Base-by-base conservation (phyloP, 257 asterid genomes). In the Gynochthodes officinalis region DNA sequence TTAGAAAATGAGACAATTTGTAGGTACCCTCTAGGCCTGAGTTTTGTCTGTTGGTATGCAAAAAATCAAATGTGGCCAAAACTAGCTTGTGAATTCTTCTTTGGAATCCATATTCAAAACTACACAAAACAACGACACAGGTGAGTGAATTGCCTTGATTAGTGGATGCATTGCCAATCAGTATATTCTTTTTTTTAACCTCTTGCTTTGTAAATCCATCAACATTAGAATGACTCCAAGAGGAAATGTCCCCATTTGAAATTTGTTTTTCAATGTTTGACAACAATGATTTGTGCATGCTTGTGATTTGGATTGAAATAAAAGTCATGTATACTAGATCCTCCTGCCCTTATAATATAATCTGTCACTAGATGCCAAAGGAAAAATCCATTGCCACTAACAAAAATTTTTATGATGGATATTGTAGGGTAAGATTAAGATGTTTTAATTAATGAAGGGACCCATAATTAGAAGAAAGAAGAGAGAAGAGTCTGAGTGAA, bases 1-100 rank as follows among this genome's bases (percentile, higher is more conserved):
- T 65, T 72, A 76, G 70, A 71, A n/a, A 66, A 57, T 49, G 64
- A 46, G 79, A 75, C 76, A 76, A 78, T 60, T 25, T 58, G 46
- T 19, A n/a, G 42, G 37, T 19, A 57, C 44, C 8, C 21, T 7
- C n/a, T n/a, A n/a, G n/a, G n/a, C n/a, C n/a, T n/a, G n/a, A n/a
- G n/a, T n/a, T n/a, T n/a, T n/a, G 60, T 30, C 48, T 43, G 42
- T n/a, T 5, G 19, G 52, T 40, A 13, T 32, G 52, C 53, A 53
- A 39, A 46, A 52, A 58, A 30, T 30, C 64, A 37, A 30, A 4
- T 30, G 42, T 28, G 64, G 23, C 23, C 25, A 59, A 16, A 59
- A 30, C 64, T 59, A 15, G 66, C 64, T 30, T 4, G 66, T 33
- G 27, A 60, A 60, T 32, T 33, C 33, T 42, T 60, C 42, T 21